These are phyloP conservation scores for Chlamydomonas applanata DNA, from an alignment of 139 green algal species.

Conservation along the genomic window DNA sequence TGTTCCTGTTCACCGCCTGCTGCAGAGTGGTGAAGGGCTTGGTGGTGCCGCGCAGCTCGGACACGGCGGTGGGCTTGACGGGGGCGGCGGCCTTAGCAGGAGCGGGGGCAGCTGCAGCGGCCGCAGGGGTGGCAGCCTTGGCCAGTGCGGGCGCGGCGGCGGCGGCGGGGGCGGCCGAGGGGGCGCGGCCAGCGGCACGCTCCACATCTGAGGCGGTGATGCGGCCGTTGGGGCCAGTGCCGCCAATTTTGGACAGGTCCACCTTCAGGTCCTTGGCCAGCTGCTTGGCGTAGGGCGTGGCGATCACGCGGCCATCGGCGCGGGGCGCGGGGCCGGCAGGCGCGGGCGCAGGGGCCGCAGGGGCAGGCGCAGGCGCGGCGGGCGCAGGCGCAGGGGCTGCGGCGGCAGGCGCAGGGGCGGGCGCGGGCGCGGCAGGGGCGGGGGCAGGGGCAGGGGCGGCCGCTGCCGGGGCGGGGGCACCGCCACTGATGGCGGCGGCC, in stretches of 20 bases:
- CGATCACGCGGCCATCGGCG: constrained; percentile 86
- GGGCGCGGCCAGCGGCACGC: constrained; percentile 50
- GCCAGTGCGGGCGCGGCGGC: constrained; percentile 43
- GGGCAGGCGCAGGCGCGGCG: constrained; percentile 47
- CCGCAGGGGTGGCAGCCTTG: constrained; percentile 29
- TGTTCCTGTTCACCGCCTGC: constrained; percentile 90
- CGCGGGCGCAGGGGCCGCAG: constrained; percentile 46
- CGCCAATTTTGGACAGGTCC: constrained; percentile 68
- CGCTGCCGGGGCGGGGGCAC: constrained; percentile 32
- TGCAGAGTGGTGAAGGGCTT: constrained; percentile 91
- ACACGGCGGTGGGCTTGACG: constrained; percentile 60
- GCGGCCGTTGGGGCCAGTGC: constrained; percentile 86
- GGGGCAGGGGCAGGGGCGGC: constrained; percentile 34
- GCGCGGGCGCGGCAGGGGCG: constrained; percentile 22
- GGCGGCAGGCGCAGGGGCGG: constrained; percentile 27
- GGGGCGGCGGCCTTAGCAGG: constrained; percentile 23
- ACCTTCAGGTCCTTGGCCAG: constrained; percentile 73
- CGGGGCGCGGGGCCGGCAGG: constrained; percentile 43
- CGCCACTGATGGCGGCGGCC: constrained; percentile 45
- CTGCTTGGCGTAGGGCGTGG: constrained; percentile 98
- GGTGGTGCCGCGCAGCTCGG: constrained; percentile 83
- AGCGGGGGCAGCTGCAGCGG: constrained; percentile 29
- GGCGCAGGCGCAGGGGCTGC: constrained; percentile 32
- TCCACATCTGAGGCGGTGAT: constrained; percentile 95
- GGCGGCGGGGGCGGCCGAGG: constrained; percentile 38